A percentile compares a stretch with the other conserved stretches of the same genome.
Conservation (phyloP, 2,329 filamentous ascomycete genomes). For the Zopfia rhizophila region DNA sequence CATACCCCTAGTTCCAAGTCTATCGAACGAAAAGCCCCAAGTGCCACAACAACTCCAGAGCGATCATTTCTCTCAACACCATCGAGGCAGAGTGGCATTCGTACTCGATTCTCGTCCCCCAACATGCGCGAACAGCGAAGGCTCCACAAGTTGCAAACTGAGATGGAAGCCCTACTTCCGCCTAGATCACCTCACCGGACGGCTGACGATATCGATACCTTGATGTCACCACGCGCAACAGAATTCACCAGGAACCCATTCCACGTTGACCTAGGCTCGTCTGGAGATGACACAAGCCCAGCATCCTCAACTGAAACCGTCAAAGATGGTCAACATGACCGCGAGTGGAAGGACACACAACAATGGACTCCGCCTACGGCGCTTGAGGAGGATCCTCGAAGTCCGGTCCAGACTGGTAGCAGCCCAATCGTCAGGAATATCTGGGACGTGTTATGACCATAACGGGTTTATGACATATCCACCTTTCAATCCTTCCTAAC, state of each 20-base stretch:
- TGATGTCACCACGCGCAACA: constrained; percentile 77
- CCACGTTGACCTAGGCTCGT: constrained; percentile 42
- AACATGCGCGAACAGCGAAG: constrained; percentile 51
- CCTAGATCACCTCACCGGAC: constrained; percentile 37
- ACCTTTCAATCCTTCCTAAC: too few species aligned
- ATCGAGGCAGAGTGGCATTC: constrained; percentile 33
- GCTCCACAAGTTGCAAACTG: constrained; percentile 52
- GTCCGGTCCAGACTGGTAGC: constrained; percentile 78
- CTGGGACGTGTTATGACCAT: constrained; percentile 74
- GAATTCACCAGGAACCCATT: constrained; percentile 71
- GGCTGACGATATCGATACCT: constrained; percentile 59
- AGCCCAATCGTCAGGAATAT: constrained; percentile 81
- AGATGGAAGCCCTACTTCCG: constrained; percentile 51
- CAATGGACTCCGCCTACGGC: constrained; percentile 64
- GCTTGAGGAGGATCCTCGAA: constrained; percentile 75
- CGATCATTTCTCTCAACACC: constrained; percentile 43
- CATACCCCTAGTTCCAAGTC: constrained; percentile 13
- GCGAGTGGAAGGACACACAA: constrained; percentile 38
- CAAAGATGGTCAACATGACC: constrained; percentile 39
- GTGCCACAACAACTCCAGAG: constrained; percentile 12
- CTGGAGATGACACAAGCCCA: constrained; percentile 39
- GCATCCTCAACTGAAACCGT: constrained; percentile 45
- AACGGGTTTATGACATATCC: too few species aligned
- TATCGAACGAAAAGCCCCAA: neutral
- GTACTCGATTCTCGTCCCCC: constrained; percentile 52